These are phyloP conservation scores for Globisporangium polare DNA, from an alignment of 352 stramenopile genomes.

Conservation along the genomic window DNA sequence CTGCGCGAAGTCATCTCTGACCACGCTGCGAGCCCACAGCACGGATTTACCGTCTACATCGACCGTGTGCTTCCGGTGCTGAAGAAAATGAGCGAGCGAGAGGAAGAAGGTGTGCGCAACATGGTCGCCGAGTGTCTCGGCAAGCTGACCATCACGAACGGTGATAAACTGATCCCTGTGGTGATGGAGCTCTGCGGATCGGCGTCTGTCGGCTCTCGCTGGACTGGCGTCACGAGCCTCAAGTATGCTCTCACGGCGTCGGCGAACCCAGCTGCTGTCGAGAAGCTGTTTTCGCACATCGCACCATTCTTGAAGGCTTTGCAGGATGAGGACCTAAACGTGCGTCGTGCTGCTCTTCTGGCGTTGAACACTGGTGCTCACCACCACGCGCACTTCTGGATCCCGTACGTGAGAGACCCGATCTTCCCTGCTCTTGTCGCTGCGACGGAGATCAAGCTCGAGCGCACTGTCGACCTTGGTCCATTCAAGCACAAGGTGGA, in stretches of 20 bases:
- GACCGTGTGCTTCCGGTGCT: slow-evolving; percentile 93
- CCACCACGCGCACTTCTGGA: slow-evolving; percentile 87
- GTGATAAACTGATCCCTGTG: slow-evolving; percentile 83
- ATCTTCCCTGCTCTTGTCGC: slow-evolving; percentile 92
- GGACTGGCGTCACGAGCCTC: slow-evolving; percentile 92
- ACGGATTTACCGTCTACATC: slow-evolving; percentile 74
- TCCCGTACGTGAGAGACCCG: slow-evolving; percentile 72
- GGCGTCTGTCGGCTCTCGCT: slow-evolving; percentile 56
- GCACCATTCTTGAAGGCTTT: slow-evolving; percentile 91
- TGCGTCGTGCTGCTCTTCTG: slow-evolving; percentile 93
- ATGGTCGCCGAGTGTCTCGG: slow-evolving; percentile 98
- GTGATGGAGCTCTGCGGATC: slow-evolving; percentile 81
- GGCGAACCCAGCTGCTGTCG: slow-evolving; percentile 31
- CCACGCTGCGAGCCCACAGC: slow-evolving; percentile 67
- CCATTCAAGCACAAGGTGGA: slow-evolving; percentile 99
- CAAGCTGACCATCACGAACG: slow-evolving; percentile 91
- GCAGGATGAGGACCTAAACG: slow-evolving; percentile 92
- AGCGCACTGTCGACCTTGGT: slow-evolving; percentile 96
- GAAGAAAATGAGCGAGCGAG: slow-evolving; percentile 86
- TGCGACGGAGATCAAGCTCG: slow-evolving; percentile 91
- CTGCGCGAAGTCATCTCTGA: slow-evolving; percentile 95
- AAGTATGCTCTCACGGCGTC: slow-evolving; percentile 81
- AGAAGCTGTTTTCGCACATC: slow-evolving; percentile 68
- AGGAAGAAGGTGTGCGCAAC: slow-evolving; percentile 95
- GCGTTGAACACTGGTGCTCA: slow-evolving; percentile 96